phyloP scores from a whole-genome alignment of 164 flowering plant species.

The Tetracentron sinense region DNA sequence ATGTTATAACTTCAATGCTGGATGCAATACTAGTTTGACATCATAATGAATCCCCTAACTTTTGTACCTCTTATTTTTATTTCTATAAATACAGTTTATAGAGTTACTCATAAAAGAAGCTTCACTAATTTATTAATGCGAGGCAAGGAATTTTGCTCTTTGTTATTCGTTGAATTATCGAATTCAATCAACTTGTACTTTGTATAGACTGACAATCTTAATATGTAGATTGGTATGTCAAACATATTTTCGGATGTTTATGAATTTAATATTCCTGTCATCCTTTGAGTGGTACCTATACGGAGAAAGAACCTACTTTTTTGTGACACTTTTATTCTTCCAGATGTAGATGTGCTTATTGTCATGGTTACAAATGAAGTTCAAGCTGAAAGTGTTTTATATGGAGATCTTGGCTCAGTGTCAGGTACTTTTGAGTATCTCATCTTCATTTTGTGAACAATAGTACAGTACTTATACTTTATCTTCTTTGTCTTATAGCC shows the following conservation, averaged over 20 bases:
- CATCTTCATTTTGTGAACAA: conserved; percentile 2
- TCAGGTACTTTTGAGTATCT: conserved; percentile 46
- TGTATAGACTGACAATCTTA: too few species aligned
- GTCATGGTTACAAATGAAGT: conserved; percentile 94
- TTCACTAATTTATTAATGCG: too few species aligned
- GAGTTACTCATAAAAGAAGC: too few species aligned
- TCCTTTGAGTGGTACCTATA: background rate
- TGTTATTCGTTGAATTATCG: background rate
- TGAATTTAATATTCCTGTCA: background rate
- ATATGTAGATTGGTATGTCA: background rate
- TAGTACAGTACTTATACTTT: background rate
- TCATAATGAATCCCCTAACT: too few species aligned
- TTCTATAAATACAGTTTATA: too few species aligned
- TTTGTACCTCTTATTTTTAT: too few species aligned
- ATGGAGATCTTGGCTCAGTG: conserved; percentile 75
- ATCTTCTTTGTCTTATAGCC: conserved; percentile 37
- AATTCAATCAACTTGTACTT: background rate
- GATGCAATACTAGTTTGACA: too few species aligned
- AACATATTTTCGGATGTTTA: background rate
- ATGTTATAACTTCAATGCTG: too few species aligned
- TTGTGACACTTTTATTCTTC: conserved; percentile 15
- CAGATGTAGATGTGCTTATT: conserved; percentile 84
- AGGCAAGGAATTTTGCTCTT: background rate
- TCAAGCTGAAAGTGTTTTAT: conserved; percentile 87
- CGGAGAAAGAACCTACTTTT: background rate